Percentiles rank a stretch among this genome's conserved stretches.
phyloP scores from a whole-genome alignment of 108 stramenopile species.

The Fistulifera solaris region DNA sequence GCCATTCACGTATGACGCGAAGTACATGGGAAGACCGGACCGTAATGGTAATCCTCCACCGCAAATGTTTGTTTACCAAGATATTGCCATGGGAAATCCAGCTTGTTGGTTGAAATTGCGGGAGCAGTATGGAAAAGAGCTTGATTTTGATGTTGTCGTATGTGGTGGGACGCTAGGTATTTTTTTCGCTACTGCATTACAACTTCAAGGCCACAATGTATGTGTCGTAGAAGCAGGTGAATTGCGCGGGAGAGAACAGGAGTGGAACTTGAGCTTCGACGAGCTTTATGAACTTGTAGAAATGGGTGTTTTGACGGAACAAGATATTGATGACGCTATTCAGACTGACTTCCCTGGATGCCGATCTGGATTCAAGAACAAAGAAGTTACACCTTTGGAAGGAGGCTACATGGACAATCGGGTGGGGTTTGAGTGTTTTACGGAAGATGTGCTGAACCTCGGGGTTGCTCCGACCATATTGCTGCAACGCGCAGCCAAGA shows the following conservation, averaged over 20 bases:
- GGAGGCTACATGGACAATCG: constrained; percentile 73
- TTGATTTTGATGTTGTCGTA: constrained; percentile 78
- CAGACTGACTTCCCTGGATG: constrained; percentile 74
- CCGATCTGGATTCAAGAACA: constrained; percentile 65
- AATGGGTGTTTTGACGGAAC: constrained; percentile 61
- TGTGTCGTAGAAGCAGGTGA: constrained; percentile 77
- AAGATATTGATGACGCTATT: constrained; percentile 69
- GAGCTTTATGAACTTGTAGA: constrained; percentile 74
- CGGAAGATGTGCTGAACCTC: constrained; percentile 69
- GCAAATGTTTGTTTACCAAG: constrained; percentile 49
- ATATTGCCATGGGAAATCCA: constrained; percentile 54
- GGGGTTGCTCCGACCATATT: constrained; percentile 61
- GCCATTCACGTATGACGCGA: constrained; percentile 46
- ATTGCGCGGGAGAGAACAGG: constrained; percentile 81
- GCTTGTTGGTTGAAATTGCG: constrained; percentile 59
- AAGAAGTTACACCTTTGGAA: constrained; percentile 53
- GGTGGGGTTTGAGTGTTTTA: constrained; percentile 64
- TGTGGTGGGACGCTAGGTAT: constrained; percentile 92
- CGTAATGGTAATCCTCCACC: constrained; percentile 16
- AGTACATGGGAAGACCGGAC: constrained; percentile 10
- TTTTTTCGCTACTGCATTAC: constrained; percentile 80
- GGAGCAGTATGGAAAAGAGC: constrained; percentile 16
- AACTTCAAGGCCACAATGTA: constrained; percentile 60
- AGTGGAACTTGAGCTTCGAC: constrained; percentile 89
- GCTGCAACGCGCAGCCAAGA: constrained; percentile 42